Base-by-base conservation (phyloP, 352 stramenopile species). In the Phytophthora fragariae region DNA sequence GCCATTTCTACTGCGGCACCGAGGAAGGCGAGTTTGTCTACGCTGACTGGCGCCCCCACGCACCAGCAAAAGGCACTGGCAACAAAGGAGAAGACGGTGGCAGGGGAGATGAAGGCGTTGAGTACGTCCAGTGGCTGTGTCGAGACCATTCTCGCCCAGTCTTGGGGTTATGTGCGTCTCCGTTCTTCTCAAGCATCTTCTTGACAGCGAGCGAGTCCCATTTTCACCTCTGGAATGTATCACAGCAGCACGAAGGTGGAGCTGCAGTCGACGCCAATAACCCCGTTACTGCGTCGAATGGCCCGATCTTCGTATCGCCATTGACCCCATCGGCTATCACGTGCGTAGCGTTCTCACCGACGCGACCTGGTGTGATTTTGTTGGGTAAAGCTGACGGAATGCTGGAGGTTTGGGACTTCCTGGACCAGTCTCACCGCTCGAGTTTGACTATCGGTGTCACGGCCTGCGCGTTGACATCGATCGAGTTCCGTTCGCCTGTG, bases 361-460 rank as follows among this genome's bases (percentile, higher is more conserved):
- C 92, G 27, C 75, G 95, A 1, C 92, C 95, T 5, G 92, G 77
- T 2, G 92, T 97, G 19, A 70, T 98, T 53, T 96, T 97, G 70
- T 75, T 98, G 52, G 91, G 89, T 24, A 97, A 96, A 70, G 77
- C 85, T 11, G 94, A 98, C 68, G 95, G 95, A 1, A 90, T 92
- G 64, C 80, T 98, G 46, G 91, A 98, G 68, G 91, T 98, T 47
- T 98, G 94, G 95, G 95, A 98, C 68, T 97, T 98, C 55, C 88
- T 97, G 62, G 95, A 98, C 67, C 91, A 96, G 68, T 97, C 90
- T 14, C 93, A 98, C 56, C 89, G 86, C 15, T 88, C 89, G 9
- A 96, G 85, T 56, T 79, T 96, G 11, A 88, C 85, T 2, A 82
- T 95, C 41, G 86, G 88, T 17, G 87, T 97, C 74, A 93, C 93